These are phyloP conservation scores for Raphanus hybrid DNA, from an alignment of 441 rosid genomes.

Conservation along the genomic window DNA sequence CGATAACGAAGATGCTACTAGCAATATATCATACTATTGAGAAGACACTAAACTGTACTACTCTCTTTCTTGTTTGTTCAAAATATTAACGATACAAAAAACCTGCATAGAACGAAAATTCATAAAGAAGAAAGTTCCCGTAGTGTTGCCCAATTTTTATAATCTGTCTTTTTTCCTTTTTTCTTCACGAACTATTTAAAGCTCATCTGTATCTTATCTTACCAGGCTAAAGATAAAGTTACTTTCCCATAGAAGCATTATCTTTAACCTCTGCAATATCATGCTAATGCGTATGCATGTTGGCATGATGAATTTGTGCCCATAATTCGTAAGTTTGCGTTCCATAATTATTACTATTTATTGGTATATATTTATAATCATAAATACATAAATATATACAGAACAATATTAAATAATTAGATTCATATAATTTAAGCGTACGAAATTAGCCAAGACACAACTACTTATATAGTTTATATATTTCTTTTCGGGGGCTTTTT, in stretches of 20 bases:
- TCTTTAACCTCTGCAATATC: conserved; percentile 13
- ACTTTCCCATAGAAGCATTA: conserved; percentile 14
- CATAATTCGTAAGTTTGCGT: conserved; percentile 6
- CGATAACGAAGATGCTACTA: conserved; percentile 9
- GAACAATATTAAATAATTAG: neutral
- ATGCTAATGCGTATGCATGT: conserved; percentile 25
- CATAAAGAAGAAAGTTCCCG: neutral
- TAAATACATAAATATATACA: neutral
- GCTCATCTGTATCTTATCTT: conserved; percentile 19
- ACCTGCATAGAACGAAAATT: neutral
- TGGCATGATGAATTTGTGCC: conserved; percentile 20
- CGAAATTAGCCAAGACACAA: neutral
- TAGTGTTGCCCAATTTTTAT: neutral
- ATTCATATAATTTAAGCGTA: neutral
- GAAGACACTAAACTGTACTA: neutral
- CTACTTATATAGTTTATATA: neutral
- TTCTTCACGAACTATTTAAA: neutral
- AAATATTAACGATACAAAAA: neutral
- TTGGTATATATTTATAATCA: neutral
- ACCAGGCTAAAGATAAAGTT: conserved; percentile 28
- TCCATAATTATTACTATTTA: neutral
- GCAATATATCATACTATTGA: neutral
- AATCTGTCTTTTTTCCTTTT: neutral
- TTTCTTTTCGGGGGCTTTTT: neutral
- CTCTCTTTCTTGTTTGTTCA: neutral